These are phyloP conservation scores for Osmanthus fragrans DNA, from an alignment of 257 asterid genomes.

Conservation along the genomic window DNA sequence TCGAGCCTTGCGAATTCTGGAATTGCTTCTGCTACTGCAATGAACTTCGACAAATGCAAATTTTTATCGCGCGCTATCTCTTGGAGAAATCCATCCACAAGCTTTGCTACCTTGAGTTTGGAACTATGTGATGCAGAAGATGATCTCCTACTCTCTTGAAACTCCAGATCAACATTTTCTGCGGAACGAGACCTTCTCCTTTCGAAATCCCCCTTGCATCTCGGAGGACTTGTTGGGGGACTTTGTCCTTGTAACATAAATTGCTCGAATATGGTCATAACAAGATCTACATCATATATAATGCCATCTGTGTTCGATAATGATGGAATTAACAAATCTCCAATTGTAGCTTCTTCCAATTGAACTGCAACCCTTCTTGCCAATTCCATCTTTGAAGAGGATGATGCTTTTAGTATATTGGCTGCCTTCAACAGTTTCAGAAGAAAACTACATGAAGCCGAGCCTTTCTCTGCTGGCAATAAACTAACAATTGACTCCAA, in stretches of 20 bases:
- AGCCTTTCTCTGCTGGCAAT: slow-evolving; percentile 67
- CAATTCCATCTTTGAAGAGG: slow-evolving; percentile 67
- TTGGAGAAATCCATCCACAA: slow-evolving; percentile 71
- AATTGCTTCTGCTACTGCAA: slow-evolving; percentile 63
- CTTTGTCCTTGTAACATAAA: slow-evolving; percentile 77
- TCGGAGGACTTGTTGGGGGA: slow-evolving; percentile 79
- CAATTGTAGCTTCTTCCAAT: slow-evolving; percentile 70
- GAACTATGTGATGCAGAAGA: slow-evolving; percentile 84
- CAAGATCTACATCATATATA: slow-evolving; percentile 64
- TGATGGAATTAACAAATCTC: slow-evolving; percentile 69
- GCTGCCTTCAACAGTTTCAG: slow-evolving; percentile 79
- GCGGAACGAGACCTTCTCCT: slow-evolving; percentile 87
- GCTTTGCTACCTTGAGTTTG: slow-evolving; percentile 77
- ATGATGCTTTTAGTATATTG: slow-evolving; percentile 62
- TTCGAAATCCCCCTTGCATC: slow-evolving; percentile 44
- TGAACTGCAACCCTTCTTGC: slow-evolving; percentile 64
- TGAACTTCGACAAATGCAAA: slow-evolving; percentile 57
- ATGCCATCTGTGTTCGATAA: slow-evolving; percentile 30
- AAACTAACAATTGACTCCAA: slow-evolving; percentile 83
- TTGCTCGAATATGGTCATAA: slow-evolving; percentile 58
- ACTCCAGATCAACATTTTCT: slow-evolving; percentile 54
- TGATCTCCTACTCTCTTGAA: slow-evolving; percentile 76
- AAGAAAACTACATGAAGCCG: slow-evolving; percentile 77
- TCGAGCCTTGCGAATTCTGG: slow-evolving; percentile 79
- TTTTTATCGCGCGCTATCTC: slow-evolving; percentile 61